Percentiles rank a stretch among this genome's conserved stretches.
Conservation (phyloP, 1,139 yeast genomes). For the Geotrichum reessii region DNA sequence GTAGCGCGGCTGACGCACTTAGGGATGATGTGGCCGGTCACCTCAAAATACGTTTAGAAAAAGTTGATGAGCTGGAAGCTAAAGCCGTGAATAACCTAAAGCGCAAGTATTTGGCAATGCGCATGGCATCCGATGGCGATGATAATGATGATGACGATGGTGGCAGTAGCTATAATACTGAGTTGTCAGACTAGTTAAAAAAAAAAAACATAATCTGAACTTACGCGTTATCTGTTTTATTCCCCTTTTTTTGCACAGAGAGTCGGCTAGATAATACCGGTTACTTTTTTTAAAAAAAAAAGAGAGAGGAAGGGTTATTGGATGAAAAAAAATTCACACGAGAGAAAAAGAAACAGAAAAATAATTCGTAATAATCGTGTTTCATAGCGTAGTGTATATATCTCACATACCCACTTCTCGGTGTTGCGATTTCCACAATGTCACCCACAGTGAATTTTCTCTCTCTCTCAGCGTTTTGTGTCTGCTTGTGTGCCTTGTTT, state of each 20-base stretch:
- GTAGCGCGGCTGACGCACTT: not conserved
- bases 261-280: not conserved
- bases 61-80: constrained; percentile 11
- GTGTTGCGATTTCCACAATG: not conserved
- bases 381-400: too few species aligned
- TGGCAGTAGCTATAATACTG: too few species aligned
- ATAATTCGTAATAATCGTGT: too few species aligned
- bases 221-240: too few species aligned
- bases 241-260: too few species aligned
- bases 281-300: too few species aligned
- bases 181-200: not conserved
- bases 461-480: not conserved
- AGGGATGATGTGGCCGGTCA: not conserved
- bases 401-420: too few species aligned
- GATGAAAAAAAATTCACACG: too few species aligned
- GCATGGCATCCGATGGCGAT: not conserved
- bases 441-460: not conserved
- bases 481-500: not conserved
- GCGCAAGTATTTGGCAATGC: constrained; percentile 11
- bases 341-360: too few species aligned
- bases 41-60: not conserved
- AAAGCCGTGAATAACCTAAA: constrained; percentile 7
- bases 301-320: too few species aligned
- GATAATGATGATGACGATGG: not conserved
- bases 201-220: too few species aligned